These are phyloP conservation scores for Kodamaea fungicola DNA, from an alignment of 1,139 yeast genomes.

Conservation along the genomic window DNA sequence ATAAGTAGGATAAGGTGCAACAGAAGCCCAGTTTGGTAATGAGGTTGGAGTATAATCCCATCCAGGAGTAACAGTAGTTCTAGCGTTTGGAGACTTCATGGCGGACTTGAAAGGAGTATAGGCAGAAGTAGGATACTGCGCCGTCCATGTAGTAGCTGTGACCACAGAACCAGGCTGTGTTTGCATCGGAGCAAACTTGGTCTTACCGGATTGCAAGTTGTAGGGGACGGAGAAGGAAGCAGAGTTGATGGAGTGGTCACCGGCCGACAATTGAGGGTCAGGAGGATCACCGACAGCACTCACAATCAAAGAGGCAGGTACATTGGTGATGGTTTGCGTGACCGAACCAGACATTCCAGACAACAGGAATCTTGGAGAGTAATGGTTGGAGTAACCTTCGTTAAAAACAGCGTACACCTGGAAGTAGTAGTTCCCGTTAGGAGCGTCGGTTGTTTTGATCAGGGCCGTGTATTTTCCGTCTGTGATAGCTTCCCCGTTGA, in stretches of 20 bases:
- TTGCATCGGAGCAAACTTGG: constrained; percentile 90
- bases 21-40: constrained; percentile 60
- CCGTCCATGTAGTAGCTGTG: constrained; percentile 63
- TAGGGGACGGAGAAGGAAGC: constrained; percentile 53
- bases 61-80: constrained; percentile 74
- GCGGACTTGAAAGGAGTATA: constrained; percentile 52
- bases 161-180: constrained; percentile 71
- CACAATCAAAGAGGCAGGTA: constrained; percentile 10
- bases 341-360: constrained; percentile 67
- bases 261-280: constrained; percentile 29
- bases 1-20: constrained; percentile 62
- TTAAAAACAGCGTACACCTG: constrained; percentile 52
- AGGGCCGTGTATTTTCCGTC: constrained; percentile 35
- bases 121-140: constrained; percentile 61
- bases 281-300: constrained; percentile 44
- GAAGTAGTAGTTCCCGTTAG: constrained; percentile 64
- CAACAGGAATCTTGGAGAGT: constrained; percentile 63
- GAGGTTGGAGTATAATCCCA: constrained; percentile 75
- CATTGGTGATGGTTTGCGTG: constrained; percentile 18
- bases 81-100: constrained; percentile 40
- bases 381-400: constrained; percentile 59
- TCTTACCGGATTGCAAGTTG: constrained; percentile 68
- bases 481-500: constrained; percentile 16
- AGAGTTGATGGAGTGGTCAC: constrained; percentile 26
- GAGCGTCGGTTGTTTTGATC: constrained; percentile 43